Conservation (phyloP, 305 asterid species). For the Lippia alba region DNA sequence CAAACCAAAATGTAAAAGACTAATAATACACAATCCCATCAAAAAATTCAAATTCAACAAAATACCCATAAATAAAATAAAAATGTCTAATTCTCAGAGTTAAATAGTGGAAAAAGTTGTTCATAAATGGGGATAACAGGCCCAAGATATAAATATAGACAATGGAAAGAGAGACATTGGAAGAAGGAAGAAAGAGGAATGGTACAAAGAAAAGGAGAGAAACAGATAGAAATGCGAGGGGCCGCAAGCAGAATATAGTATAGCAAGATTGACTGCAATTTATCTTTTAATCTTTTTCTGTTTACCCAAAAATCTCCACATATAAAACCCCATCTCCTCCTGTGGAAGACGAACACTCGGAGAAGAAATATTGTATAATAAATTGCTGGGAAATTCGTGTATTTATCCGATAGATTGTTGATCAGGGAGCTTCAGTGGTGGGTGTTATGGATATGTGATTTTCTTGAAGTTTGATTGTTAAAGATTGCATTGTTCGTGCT, state of each 20-base stretch:
- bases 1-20: not conserved
- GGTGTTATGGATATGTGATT: constrained; percentile 28
- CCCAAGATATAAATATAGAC: constrained; percentile 15
- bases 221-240: constrained; percentile 67
- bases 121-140: not conserved
- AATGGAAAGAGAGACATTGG: not conserved
- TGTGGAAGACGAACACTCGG: constrained; percentile 19
- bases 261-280: constrained; percentile 34
- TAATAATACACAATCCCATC: too few relatives aligned
- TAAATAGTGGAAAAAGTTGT: not conserved
- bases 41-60: too few relatives aligned
- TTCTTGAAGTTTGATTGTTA: not conserved
- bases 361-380: not conserved
- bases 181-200: constrained; percentile 12
- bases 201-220: constrained; percentile 41
- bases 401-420: constrained; percentile 26
- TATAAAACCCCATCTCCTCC: constrained; percentile 37
- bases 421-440: constrained; percentile 41
- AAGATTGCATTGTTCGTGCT: constrained; percentile 27
- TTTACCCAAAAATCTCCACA: constrained; percentile 29
- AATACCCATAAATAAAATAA: too few relatives aligned
- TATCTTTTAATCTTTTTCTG: constrained; percentile 1
- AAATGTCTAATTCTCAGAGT: too few relatives aligned
- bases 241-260: constrained; percentile 45
- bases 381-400: constrained; percentile 26